Conservation (phyloP, 73 alveolate species). For the Stentor coeruleus region DNA sequence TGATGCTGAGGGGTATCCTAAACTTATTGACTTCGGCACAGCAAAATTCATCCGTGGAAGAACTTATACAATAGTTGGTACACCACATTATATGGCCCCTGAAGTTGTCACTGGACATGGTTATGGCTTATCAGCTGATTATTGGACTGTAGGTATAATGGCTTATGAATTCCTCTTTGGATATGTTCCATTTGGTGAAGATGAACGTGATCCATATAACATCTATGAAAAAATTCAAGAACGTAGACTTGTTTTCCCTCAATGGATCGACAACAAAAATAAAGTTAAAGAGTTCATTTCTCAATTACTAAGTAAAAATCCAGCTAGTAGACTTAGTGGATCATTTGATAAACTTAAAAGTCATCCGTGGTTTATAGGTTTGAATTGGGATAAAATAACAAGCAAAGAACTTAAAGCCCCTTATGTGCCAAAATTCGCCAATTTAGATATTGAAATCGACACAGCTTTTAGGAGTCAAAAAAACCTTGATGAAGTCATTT, state of each 20-base stretch:
- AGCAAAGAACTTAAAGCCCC: conserved; percentile 12
- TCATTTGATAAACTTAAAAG: background rate
- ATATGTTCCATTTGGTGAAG: conserved; percentile 21
- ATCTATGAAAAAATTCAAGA: background rate
- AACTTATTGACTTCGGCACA: conserved; percentile 25
- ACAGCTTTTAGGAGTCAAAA: background rate
- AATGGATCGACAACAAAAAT: conserved; percentile 9
- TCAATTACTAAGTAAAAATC: conserved; percentile 1
- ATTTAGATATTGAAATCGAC: background rate
- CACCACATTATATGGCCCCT: conserved; percentile 32
- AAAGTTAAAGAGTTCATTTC: conserved; percentile 30
- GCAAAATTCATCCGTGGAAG: conserved; percentile 25
- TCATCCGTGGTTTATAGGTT: background rate
- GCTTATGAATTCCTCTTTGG: conserved; percentile 19
- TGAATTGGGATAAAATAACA: conserved; percentile 19
- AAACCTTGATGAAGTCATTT: conserved; percentile 9
- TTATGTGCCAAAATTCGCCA: background rate
- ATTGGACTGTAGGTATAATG: conserved; percentile 25
- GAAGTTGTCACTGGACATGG: conserved; percentile 28
- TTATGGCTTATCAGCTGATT: conserved; percentile 14
- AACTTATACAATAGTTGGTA: conserved; percentile 21
- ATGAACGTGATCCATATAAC: conserved; percentile 4
- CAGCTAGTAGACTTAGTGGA: background rate
- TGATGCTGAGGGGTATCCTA: conserved; percentile 20
- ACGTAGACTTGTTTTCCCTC: conserved; percentile 9